Evolutionary conservation across 805 yeast genomes (phyloP).

Genomic region (Zygotorulaspora danielsina): DNA sequence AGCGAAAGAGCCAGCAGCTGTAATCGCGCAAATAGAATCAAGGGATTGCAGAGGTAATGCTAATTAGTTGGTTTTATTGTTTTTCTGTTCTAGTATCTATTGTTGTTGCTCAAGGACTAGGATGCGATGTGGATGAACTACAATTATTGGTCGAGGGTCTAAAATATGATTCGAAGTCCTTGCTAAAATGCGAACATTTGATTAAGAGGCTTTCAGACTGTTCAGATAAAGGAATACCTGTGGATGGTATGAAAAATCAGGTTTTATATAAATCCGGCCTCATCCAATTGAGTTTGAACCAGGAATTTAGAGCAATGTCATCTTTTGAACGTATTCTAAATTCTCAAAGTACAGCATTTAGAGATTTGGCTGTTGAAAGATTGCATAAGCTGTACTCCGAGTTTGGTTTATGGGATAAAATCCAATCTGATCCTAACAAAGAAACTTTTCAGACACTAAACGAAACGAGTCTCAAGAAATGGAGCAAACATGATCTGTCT

Average conservation of each 20-base stretch:
- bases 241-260: slow-evolving; percentile 22
- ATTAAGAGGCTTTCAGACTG: slow-evolving; percentile 12
- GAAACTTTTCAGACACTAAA: slow-evolving; percentile 20
- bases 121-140: slow-evolving; percentile 11
- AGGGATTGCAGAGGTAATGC: no score
- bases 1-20: no score
- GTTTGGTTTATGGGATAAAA: slow-evolving; percentile 46
- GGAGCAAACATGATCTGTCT: slow-evolving; percentile 18
- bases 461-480: slow-evolving; percentile 11
- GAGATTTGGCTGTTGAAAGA: slow-evolving; percentile 47
- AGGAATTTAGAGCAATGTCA: slow-evolving; percentile 48
- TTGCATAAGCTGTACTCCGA: slow-evolving; percentile 47
- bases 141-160: slow-evolving; percentile 7
- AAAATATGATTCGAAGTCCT: slow-evolving; percentile 15
- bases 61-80: background rate
- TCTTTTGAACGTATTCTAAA: slow-evolving; percentile 49
- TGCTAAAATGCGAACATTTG: slow-evolving; percentile 14
- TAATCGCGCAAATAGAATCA: no score
- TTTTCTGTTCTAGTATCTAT: slow-evolving; percentile 1
- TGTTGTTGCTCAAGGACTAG: slow-evolving; percentile 1
- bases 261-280: slow-evolving; percentile 58
- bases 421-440: slow-evolving; percentile 22
- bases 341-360: slow-evolving; percentile 34
- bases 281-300: slow-evolving; percentile 53
- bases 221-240: slow-evolving; percentile 1